Base-by-base conservation (phyloP, 805 yeast genomes). In the Suhomyces vadensis region DNA sequence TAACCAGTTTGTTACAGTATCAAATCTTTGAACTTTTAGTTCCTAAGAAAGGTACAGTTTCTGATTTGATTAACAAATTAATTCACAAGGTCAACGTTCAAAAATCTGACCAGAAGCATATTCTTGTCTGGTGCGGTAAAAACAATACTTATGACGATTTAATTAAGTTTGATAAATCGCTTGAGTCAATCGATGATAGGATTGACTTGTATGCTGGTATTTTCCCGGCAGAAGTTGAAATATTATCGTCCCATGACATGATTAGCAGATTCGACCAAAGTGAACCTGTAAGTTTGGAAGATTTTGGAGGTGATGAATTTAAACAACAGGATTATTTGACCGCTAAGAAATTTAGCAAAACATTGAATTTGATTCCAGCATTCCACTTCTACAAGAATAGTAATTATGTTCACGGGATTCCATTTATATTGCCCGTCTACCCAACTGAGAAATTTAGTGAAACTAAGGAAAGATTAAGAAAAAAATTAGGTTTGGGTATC, bases 361-460 rank as follows among this genome's bases (percentile, higher is more conserved):
- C 39, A 35, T 58, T 55, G 51, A 74, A 71, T 53, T 56, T 85
- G 33, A 75, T 87, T 2, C 77, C 86, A 3, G 95, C 84, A 1
- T 73, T 81, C 51, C 97, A 90, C 58, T 91, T 84, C 65, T 78
- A 83, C 61, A 87, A 85, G 53, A 86, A 83, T 31, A 72, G 83
- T 20, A 75, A 71, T 35, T 72, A 71, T 49, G 71, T 77, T 17
- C 98, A 91, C 62, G 91, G 96, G n/a, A 73, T 85, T 39, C 95
- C 97, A 3, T 91, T 91, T 59, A 67, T 86, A 7, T 87, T 91
- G 59, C 77, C 80, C n/a, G 64, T 87, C 5, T 73, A 79, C 38
- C 83, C 87, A 6, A 79, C 74, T 10, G 99, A 94, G 61, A 64
- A 67, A 36, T 78, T 87, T 37, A 58, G 63, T 2, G 81, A 77